Conservation (phyloP, 164 flowering plant species). For the Tetracentron sinense region DNA sequence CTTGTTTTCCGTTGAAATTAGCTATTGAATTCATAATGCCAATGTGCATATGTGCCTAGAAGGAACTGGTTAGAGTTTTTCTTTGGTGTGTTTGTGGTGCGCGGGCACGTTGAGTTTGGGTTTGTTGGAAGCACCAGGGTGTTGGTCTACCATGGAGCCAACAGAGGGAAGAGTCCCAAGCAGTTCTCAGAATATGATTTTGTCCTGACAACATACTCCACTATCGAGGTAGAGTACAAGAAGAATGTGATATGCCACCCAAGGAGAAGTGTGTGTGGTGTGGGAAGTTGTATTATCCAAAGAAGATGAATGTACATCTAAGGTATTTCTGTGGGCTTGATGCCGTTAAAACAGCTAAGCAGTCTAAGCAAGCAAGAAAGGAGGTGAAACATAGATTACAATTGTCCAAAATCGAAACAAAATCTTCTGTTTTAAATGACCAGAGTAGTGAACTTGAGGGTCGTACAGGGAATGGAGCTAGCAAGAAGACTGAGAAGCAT, state of each 20-base stretch:
- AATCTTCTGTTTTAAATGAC: constrained; percentile 14
- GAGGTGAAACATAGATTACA: constrained; percentile 14
- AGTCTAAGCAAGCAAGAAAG: constrained; percentile 72
- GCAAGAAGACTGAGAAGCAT: constrained; percentile 17
- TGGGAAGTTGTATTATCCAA: constrained; percentile 47
- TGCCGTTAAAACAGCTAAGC: constrained; percentile 71
- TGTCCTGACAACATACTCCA: constrained; percentile 82
- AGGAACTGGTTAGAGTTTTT: too few species aligned
- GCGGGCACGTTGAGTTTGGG: too few species aligned
- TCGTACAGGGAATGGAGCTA: constrained; percentile 8
- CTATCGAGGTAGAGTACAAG: constrained; percentile 72
- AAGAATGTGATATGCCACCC: constrained; percentile 67
- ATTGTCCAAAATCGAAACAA: constrained; percentile 4
- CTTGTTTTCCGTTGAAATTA: too few species aligned
- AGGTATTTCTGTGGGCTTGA: constrained; percentile 69
- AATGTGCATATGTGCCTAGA: too few species aligned
- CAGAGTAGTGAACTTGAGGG: constrained; percentile 13
- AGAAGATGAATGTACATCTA: constrained; percentile 48
- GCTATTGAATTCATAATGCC: too few species aligned
- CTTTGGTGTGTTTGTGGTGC: too few species aligned
- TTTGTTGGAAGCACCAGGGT: constrained; percentile 79
- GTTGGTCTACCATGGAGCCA: constrained; percentile 79
- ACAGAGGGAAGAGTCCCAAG: constrained; percentile 39
- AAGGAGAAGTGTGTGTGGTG: constrained; percentile 61
- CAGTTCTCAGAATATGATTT: constrained; percentile 70